Evolutionary conservation across 2,329 filamentous ascomycete genomes (phyloP).

Genomic region (Xylaria digitata): DNA sequence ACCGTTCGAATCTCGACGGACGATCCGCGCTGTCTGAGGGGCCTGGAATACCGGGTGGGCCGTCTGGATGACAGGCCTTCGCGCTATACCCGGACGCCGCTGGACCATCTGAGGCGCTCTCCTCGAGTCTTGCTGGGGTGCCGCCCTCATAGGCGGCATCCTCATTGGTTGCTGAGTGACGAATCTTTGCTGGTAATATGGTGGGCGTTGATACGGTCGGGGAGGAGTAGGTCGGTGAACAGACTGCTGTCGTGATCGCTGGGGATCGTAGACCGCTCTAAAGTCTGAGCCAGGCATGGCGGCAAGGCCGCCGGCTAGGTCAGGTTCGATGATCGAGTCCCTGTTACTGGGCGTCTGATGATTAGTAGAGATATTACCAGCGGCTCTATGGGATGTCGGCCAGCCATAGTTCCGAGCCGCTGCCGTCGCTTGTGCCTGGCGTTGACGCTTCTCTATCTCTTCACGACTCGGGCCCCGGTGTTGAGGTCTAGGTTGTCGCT

Average conservation of each 20-base stretch:
- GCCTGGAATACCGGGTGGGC: background rate
- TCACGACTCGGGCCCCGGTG: background rate
- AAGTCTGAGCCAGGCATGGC: slow-evolving; percentile 41
- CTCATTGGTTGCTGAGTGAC: slow-evolving; percentile 29
- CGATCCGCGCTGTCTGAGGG: slow-evolving; percentile 7
- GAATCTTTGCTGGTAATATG: slow-evolving; percentile 18
- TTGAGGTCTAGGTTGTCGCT: slow-evolving; percentile 2
- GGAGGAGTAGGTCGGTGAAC: background rate
- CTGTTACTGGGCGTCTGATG: slow-evolving; percentile 21
- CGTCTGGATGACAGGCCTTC: slow-evolving; percentile 19
- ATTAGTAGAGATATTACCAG: background rate
- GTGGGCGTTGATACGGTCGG: slow-evolving; percentile 10
- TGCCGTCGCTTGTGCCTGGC: slow-evolving; percentile 33
- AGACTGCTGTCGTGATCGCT: slow-evolving; percentile 14
- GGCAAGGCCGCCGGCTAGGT: slow-evolving; percentile 30
- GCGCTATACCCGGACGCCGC: slow-evolving; percentile 2
- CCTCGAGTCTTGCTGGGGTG: slow-evolving; percentile 1
- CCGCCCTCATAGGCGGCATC: slow-evolving; percentile 24
- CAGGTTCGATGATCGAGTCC: slow-evolving; percentile 42
- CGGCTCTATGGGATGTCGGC: slow-evolving; percentile 19
- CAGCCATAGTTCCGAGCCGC: slow-evolving; percentile 43
- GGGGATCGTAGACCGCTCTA: slow-evolving; percentile 36
- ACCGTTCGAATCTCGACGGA: slow-evolving; percentile 44
- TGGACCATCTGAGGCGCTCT: background rate
- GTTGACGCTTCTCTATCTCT: slow-evolving; percentile 30